phyloP scores from a whole-genome alignment of 495 filamentous ascomycete genomes.

The Podospora comata region DNA sequence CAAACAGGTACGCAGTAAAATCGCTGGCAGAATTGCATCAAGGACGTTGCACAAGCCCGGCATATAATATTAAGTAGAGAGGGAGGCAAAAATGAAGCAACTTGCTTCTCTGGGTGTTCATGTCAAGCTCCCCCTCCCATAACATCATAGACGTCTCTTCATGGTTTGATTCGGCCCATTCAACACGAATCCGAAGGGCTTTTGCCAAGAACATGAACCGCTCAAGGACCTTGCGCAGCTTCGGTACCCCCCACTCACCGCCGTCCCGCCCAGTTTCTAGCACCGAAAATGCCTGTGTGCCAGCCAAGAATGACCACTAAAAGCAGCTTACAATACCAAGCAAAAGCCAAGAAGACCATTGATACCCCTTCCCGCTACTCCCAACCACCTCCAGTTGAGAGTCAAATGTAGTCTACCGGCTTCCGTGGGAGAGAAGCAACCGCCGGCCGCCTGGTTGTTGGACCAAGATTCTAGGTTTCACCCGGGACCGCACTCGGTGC shows the following conservation, averaged over 20 bases:
- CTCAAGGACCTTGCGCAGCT: constrained; percentile 1
- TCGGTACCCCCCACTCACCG: not conserved
- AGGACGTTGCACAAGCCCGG: too few relatives aligned
- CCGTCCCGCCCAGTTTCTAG: not conserved
- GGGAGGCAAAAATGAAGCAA: too few relatives aligned
- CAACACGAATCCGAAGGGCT: too few relatives aligned
- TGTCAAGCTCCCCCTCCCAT: too few relatives aligned
- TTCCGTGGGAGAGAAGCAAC: constrained; percentile 8
- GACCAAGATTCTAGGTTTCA: not conserved
- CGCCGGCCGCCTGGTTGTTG: not conserved
- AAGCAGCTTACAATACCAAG: constrained; percentile 16
- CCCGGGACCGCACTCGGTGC: not conserved
- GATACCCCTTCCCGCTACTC: constrained; percentile 13
- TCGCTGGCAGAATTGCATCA: too few relatives aligned
- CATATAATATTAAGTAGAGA: too few relatives aligned
- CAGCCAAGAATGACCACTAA: constrained; percentile 11
- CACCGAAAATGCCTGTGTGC: constrained; percentile 1
- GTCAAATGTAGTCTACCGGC: constrained; percentile 4
- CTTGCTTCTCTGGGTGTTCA: too few relatives aligned
- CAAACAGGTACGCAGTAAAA: too few relatives aligned
- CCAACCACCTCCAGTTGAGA: not conserved
- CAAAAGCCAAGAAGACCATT: constrained; percentile 11
- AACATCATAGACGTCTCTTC: too few relatives aligned
- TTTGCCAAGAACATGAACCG: constrained; percentile 4
- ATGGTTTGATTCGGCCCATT: too few relatives aligned